Conservation (phyloP, 306 rosid species). For the Acacia acuminata region DNA sequence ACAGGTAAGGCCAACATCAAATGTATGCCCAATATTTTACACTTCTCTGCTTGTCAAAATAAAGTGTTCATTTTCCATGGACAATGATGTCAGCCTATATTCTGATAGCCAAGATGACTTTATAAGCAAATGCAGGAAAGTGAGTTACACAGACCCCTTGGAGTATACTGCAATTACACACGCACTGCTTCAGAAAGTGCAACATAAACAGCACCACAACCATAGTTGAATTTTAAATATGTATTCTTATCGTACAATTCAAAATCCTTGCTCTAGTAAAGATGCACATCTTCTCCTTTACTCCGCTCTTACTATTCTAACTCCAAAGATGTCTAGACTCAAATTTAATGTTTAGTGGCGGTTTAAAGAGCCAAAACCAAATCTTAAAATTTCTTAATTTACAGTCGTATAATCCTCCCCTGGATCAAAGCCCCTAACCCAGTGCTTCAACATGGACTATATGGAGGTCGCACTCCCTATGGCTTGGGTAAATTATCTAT, state of each 20-base stretch:
- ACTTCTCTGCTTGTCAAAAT: background rate
- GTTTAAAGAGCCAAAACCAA: background rate
- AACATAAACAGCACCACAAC: background rate
- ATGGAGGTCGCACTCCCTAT: too few relatives aligned
- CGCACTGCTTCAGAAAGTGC: background rate
- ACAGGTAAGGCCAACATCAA: background rate
- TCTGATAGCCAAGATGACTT: background rate
- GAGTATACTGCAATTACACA: background rate
- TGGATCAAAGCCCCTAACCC: background rate
- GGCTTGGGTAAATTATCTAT: background rate
- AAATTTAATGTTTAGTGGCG: background rate
- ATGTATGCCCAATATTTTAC: background rate
- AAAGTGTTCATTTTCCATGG: background rate
- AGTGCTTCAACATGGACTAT: background rate
- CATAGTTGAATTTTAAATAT: background rate
- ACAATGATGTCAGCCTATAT: background rate
- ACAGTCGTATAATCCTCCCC: background rate
- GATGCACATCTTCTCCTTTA: background rate
- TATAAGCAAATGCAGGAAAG: background rate
- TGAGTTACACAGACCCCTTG: background rate
- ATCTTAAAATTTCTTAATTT: background rate
- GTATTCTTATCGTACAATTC: background rate
- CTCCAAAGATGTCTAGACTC: background rate
- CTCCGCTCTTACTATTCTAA: background rate
- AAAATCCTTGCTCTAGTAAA: background rate